Percentiles rank a stretch among this genome's conserved stretches.
Conservation (phyloP, 495 filamentous ascomycete species). For the Annulohypoxylon maeteangense region DNA sequence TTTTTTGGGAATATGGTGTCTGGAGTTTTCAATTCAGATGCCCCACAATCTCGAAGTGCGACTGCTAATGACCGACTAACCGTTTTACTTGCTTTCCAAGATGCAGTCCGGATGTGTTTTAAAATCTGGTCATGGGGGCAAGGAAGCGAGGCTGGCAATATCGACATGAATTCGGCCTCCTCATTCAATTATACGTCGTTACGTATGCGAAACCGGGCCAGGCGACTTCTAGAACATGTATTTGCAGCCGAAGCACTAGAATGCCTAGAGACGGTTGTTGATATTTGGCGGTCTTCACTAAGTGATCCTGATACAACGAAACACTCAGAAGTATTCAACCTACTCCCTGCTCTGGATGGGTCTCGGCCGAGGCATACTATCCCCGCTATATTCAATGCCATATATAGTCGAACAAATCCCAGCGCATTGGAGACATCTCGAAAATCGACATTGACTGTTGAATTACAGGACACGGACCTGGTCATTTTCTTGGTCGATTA, state of each 20-base stretch:
- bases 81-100: constrained; percentile 95
- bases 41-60: constrained; percentile 74
- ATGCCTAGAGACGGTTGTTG: constrained; percentile 89
- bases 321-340: constrained; percentile 71
- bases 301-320: constrained; percentile 50
- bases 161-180: constrained; percentile 76
- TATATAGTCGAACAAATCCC: constrained; percentile 93
- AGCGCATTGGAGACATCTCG: constrained; percentile 77
- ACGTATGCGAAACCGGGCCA: constrained; percentile 86
- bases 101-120: constrained; percentile 90
- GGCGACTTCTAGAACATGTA: constrained; percentile 89
- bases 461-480: constrained; percentile 81
- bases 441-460: constrained; percentile 87
- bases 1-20: constrained; percentile 99
- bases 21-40: constrained; percentile 85
- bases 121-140: constrained; percentile 94
- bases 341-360: constrained; percentile 91
- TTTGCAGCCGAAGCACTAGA: constrained; percentile 95
- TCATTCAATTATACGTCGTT: constrained; percentile 91
- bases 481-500: constrained; percentile 91
- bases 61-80: constrained; percentile 94
- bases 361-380: constrained; percentile 92
- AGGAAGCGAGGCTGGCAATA: constrained; percentile 61
- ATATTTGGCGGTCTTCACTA: constrained; percentile 73
- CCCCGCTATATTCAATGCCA: constrained; percentile 95